These are phyloP conservation scores for Berkeleyomyces basicola DNA, from an alignment of 2,329 filamentous ascomycete genomes.

Conservation along the genomic window DNA sequence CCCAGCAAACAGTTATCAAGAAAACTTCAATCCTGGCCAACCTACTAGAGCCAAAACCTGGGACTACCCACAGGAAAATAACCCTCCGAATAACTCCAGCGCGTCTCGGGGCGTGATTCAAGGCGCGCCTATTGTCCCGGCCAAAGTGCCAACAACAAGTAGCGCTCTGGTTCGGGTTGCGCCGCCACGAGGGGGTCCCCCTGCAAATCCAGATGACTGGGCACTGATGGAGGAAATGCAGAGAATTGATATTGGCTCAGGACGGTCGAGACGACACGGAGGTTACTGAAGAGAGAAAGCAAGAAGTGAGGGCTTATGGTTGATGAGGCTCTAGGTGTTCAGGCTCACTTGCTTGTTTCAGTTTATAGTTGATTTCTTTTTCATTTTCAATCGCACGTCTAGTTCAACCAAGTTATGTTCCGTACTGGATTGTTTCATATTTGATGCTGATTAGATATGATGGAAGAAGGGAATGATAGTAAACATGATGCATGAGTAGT, in stretches of 20 bases:
- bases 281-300: slow-evolving; percentile 20
- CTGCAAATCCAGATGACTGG: slow-evolving; percentile 30
- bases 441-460: too few species aligned
- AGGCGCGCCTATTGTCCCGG: background rate
- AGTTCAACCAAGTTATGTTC: too few species aligned
- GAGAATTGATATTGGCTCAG: slow-evolving; percentile 47
- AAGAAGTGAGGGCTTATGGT: background rate
- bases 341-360: background rate
- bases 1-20: slow-evolving; percentile 22
- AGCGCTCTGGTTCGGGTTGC: slow-evolving; percentile 20
- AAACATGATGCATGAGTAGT: too few species aligned
- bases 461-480: too few species aligned
- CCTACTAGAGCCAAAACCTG: slow-evolving; percentile 33
- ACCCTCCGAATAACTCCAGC: slow-evolving; percentile 9
- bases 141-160: slow-evolving; percentile 32
- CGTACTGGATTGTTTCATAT: too few species aligned
- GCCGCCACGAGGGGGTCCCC: slow-evolving; percentile 18
- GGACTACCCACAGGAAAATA: slow-evolving; percentile 24
- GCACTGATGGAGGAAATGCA: slow-evolving; percentile 57
- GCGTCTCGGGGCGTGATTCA: slow-evolving; percentile 29
- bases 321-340: background rate
- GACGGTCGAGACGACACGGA: slow-evolving; percentile 36
- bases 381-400: too few species aligned
- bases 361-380: too few species aligned
- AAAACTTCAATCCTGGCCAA: slow-evolving; percentile 26